These are phyloP conservation scores for Ustilaginoidea virens DNA, from an alignment of 2,329 filamentous ascomycete genomes.

Conservation along the genomic window DNA sequence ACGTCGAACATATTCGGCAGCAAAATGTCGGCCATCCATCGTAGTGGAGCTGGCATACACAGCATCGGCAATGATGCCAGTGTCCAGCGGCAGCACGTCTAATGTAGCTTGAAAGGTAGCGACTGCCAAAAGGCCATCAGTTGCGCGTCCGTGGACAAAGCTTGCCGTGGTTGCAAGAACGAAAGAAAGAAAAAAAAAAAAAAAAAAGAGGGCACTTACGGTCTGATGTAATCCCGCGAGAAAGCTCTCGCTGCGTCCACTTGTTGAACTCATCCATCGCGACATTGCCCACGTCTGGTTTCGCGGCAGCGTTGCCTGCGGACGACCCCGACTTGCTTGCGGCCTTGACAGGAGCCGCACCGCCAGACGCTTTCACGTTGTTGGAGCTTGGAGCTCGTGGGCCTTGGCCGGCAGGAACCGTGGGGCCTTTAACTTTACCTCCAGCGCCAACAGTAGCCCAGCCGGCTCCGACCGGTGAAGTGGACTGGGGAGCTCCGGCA, in stretches of 20 bases:
- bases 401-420: conserved; percentile 34
- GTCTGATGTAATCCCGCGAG: conserved; percentile 46
- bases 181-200: conserved; percentile 16
- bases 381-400: conserved; percentile 27
- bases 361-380: conserved; percentile 24
- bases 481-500: conserved; percentile 17
- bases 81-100: conserved; percentile 59
- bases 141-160: not conserved
- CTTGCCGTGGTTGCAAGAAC: not conserved
- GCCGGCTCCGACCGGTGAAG: conserved; percentile 25
- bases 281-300: conserved; percentile 19
- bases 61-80: conserved; percentile 73
- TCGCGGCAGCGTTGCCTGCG: conserved; percentile 23
- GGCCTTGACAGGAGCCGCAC: conserved; percentile 34
- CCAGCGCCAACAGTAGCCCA: conserved; percentile 95
- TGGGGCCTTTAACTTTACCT: conserved; percentile 73
- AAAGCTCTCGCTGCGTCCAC: conserved; percentile 72
- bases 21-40: conserved; percentile 85
- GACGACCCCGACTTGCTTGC: conserved; percentile 29
- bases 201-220: conserved; percentile 23
- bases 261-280: conserved; percentile 89
- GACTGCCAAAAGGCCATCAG: conserved; percentile 31
- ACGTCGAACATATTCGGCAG: conserved; percentile 84
- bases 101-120: conserved; percentile 69
- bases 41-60: conserved; percentile 79